phyloP scores from a whole-genome alignment of 352 stramenopile species.

The Peronospora farinosa region DNA sequence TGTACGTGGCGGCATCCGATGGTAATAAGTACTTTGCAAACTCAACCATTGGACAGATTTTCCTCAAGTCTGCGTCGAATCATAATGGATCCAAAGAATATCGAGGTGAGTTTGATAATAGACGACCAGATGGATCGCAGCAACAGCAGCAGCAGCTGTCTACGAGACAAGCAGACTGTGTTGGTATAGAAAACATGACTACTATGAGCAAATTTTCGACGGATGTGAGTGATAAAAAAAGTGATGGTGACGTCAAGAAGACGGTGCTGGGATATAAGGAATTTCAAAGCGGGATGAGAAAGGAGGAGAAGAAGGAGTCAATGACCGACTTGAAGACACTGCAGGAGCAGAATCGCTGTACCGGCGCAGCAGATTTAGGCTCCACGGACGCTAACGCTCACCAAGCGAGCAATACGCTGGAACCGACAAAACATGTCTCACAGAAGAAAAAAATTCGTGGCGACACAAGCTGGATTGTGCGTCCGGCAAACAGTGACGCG shows the following conservation, averaged over 20 bases:
- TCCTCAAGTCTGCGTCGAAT: slow-evolving; percentile 13
- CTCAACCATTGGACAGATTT: slow-evolving; percentile 45
- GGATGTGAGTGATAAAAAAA: background rate
- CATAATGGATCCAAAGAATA: too few relatives aligned
- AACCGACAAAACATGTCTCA: slow-evolving; percentile 16
- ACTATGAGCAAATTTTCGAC: background rate
- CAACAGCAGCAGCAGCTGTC: slow-evolving; percentile 4
- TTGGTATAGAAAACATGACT: slow-evolving; percentile 5
- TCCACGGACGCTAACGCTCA: background rate
- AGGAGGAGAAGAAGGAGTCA: slow-evolving; percentile 17
- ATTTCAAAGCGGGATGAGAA: slow-evolving; percentile 23
- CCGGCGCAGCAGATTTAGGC: slow-evolving; percentile 9
- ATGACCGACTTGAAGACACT: slow-evolving; percentile 12
- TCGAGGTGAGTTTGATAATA: too few relatives aligned
- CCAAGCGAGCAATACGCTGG: slow-evolving; percentile 26
- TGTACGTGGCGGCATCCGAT: slow-evolving; percentile 37
- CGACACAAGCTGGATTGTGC: slow-evolving; percentile 39
- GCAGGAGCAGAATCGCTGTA: slow-evolving; percentile 7
- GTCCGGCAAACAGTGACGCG: slow-evolving; percentile 4
- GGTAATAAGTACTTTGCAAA: slow-evolving; percentile 38
- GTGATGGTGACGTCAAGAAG: slow-evolving; percentile 16
- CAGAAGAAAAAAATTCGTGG: slow-evolving; percentile 23
- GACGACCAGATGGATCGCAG: slow-evolving; percentile 8
- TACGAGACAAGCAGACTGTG: slow-evolving; percentile 15
- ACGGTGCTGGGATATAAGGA: slow-evolving; percentile 21